phyloP scores from a whole-genome alignment of 2,329 filamentous ascomycete genomes.

The Alternaria infectoria region DNA sequence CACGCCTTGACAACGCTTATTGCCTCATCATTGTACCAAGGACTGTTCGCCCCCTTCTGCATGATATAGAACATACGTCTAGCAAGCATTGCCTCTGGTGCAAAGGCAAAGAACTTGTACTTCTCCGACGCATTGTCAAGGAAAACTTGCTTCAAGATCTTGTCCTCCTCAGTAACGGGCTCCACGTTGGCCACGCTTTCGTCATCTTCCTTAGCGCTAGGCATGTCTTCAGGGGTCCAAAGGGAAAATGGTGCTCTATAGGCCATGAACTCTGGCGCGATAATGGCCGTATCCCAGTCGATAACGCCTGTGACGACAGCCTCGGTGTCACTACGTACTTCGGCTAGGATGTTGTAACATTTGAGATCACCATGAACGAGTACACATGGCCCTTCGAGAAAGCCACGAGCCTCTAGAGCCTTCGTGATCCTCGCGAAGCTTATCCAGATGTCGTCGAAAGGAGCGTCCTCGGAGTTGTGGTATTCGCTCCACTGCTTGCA shows the following conservation, averaged over 20 bases:
- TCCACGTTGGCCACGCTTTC: neutral
- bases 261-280: constrained; percentile 41
- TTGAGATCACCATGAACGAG: constrained; percentile 36
- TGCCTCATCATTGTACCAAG: neutral
- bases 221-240: constrained; percentile 20
- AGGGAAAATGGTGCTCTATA: constrained; percentile 43
- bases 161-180: neutral
- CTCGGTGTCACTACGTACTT: constrained; percentile 6
- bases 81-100: constrained; percentile 27
- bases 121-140: constrained; percentile 31
- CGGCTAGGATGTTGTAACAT: constrained; percentile 37
- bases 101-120: constrained; percentile 32
- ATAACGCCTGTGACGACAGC: constrained; percentile 33
- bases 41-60: neutral
- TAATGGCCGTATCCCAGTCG: constrained; percentile 44
- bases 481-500: constrained; percentile 11
- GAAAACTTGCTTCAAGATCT: constrained; percentile 35
- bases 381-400: constrained; percentile 12
- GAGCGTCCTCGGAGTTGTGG: neutral
- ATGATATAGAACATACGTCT: constrained; percentile 16
- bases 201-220: neutral
- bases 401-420: constrained; percentile 16
- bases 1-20: constrained; percentile 10
- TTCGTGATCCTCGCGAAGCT: constrained; percentile 8
- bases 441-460: constrained; percentile 16